These are phyloP conservation scores for Corylus avellana DNA, from an alignment of 306 rosid species.

Conservation along the genomic window DNA sequence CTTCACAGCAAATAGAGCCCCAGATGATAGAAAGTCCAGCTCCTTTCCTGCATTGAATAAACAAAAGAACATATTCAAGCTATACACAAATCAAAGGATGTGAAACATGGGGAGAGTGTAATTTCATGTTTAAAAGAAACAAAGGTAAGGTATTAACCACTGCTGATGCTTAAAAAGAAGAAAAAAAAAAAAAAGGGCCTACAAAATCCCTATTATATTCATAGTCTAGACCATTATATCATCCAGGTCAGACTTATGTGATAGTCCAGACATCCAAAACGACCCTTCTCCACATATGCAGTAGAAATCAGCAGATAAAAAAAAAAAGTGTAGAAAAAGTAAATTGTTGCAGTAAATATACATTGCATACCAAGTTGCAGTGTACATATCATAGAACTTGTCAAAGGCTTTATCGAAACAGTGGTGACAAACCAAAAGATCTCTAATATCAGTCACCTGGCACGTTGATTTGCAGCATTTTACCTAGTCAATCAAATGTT, in stretches of 20 bases:
- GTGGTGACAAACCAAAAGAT: constrained; percentile 75
- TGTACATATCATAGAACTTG: constrained; percentile 83
- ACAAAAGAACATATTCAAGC: constrained; percentile 7
- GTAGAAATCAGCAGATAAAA: neutral
- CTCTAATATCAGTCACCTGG: constrained; percentile 70
- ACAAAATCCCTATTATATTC: neutral
- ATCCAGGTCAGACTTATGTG: neutral
- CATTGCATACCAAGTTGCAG: constrained; percentile 74
- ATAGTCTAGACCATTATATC: neutral
- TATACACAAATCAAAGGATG: neutral
- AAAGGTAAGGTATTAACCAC: neutral
- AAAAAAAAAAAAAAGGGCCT: neutral
- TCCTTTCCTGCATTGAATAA: constrained; percentile 61
- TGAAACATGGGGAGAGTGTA: neutral
- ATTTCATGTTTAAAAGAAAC: neutral
- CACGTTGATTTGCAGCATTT: constrained; percentile 93
- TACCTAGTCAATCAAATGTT: constrained; percentile 47
- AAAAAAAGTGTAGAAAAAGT: neutral
- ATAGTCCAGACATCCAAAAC: neutral
- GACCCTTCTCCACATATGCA: neutral
- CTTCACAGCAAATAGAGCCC: constrained; percentile 89
- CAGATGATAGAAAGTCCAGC: constrained; percentile 67
- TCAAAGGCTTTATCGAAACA: constrained; percentile 86
- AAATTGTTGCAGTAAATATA: neutral
- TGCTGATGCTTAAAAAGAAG: neutral